These are phyloP conservation scores for Xylaria polymorpha DNA, from an alignment of 2,329 filamentous ascomycete species.

Conservation along the genomic window DNA sequence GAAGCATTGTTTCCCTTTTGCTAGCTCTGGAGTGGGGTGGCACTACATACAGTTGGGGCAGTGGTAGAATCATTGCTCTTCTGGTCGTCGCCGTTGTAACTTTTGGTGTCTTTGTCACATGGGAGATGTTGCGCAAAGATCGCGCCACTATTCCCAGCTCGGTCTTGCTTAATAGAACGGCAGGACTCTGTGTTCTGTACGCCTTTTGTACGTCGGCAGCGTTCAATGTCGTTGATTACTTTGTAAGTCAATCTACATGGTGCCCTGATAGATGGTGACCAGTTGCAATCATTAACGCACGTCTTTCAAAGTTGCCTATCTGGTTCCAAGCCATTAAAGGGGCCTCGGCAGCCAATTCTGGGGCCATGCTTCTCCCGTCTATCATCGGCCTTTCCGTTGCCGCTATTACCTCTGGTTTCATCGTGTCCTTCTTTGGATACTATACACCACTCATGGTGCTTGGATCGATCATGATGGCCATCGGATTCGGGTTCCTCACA, in stretches of 20 bases:
- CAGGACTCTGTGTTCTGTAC: conserved; percentile 27
- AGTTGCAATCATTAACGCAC: background rate
- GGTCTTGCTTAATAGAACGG: conserved; percentile 27
- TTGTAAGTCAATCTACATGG: conserved; percentile 13
- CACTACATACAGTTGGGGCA: conserved; percentile 36
- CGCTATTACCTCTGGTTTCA: conserved; percentile 27
- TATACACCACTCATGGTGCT: conserved; percentile 32
- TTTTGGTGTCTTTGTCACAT: conserved; percentile 13
- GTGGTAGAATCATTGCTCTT: conserved; percentile 25
- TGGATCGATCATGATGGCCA: conserved; percentile 27
- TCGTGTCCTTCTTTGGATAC: conserved; percentile 30
- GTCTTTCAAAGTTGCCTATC: conserved; percentile 28
- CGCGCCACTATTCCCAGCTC: conserved; percentile 33
- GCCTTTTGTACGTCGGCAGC: conserved; percentile 31
- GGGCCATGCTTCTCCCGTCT: conserved; percentile 28
- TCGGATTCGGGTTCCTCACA: conserved; percentile 32
- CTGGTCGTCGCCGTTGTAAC: conserved; percentile 24
- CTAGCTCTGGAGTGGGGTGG: conserved; percentile 47
- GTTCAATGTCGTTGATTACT: conserved; percentile 33
- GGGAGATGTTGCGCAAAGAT: conserved; percentile 24
- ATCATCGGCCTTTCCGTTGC: conserved; percentile 29
- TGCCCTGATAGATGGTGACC: background rate
- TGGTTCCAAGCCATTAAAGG: conserved; percentile 37
- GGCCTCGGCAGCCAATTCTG: conserved; percentile 27
- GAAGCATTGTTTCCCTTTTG: conserved; percentile 43